Evolutionary conservation across 305 asterid genomes (phyloP).

Genomic region (Fraxinus greggii): DNA sequence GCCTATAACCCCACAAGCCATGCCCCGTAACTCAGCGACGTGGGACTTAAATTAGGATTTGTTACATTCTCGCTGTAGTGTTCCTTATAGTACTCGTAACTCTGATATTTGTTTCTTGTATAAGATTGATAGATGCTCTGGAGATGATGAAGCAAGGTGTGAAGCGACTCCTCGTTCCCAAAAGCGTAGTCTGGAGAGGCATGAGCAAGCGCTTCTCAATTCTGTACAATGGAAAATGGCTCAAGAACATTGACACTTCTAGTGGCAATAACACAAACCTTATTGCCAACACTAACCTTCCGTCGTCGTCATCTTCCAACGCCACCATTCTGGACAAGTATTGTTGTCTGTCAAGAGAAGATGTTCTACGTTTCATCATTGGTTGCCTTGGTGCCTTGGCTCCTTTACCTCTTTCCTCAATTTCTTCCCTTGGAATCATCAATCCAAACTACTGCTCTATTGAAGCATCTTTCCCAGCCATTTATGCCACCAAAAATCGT

Average conservation of each 20-base stretch:
- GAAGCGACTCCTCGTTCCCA: constrained; percentile 87
- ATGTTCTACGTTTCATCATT: constrained; percentile 80
- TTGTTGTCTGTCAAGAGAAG: constrained; percentile 92
- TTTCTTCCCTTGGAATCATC: constrained; percentile 64
- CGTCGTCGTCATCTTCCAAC: constrained; percentile 53
- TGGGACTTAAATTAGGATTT: not conserved
- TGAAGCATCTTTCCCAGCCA: constrained; percentile 66
- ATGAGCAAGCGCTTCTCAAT: constrained; percentile 94
- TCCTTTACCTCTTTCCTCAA: constrained; percentile 86
- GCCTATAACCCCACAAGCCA: not conserved
- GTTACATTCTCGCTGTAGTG: not conserved
- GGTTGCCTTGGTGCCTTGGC: constrained; percentile 97
- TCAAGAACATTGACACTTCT: constrained; percentile 52
- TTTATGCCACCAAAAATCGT: constrained; percentile 50
- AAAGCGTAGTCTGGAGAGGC: constrained; percentile 82
- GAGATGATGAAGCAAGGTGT: constrained; percentile 99
- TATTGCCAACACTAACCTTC: constrained; percentile 32
- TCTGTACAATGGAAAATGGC: constrained; percentile 85
- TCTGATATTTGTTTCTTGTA: constrained; percentile 15
- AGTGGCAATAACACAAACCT: constrained; percentile 37
- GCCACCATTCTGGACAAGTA: constrained; percentile 57
- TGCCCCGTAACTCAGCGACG: not conserved
- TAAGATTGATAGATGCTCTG: constrained; percentile 87
- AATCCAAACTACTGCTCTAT: constrained; percentile 62
- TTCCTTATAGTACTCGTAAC: not conserved